Evolutionary conservation across 805 yeast genomes (phyloP).

Genomic region (Nakazawaea molendinolei): DNA sequence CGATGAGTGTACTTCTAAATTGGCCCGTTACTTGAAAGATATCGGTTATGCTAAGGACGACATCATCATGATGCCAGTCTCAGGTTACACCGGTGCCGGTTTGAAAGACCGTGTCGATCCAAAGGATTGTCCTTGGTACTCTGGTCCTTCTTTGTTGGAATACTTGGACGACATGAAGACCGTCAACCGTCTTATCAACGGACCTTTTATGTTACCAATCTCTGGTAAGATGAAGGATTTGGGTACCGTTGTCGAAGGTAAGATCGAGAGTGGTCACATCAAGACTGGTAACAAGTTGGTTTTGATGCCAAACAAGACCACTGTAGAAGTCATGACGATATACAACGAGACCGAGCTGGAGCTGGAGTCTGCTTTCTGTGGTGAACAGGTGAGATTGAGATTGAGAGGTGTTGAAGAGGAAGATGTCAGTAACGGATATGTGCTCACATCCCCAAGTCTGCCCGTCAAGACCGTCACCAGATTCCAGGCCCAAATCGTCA

Average conservation of each 20-base stretch:
- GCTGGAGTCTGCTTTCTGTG: slow-evolving; percentile 83
- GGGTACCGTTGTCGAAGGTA: slow-evolving; percentile 98
- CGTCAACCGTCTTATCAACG: slow-evolving; percentile 80
- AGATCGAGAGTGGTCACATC: slow-evolving; percentile 92
- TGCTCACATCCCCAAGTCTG: slow-evolving; percentile 73
- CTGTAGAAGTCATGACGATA: slow-evolving; percentile 80
- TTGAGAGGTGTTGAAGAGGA: slow-evolving; percentile 96
- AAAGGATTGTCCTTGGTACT: slow-evolving; percentile 84
- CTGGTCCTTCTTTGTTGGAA: slow-evolving; percentile 88
- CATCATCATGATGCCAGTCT: slow-evolving; percentile 91
- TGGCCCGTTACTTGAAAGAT: slow-evolving; percentile 72
- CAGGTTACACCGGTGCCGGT: slow-evolving; percentile 97
- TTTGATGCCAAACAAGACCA: slow-evolving; percentile 86
- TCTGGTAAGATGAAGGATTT: slow-evolving; percentile 92
- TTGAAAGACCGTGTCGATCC: slow-evolving; percentile 76
- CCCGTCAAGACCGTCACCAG: slow-evolving; percentile 89
- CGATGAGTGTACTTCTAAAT: slow-evolving; percentile 86
- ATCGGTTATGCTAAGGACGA: slow-evolving; percentile 89
- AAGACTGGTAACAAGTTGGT: slow-evolving; percentile 70
- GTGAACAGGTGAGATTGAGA: slow-evolving; percentile 94
- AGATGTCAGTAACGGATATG: slow-evolving; percentile 88
- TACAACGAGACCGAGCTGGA: slow-evolving; percentile 95
- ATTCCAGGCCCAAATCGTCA: slow-evolving; percentile 94
- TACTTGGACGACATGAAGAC: slow-evolving; percentile 78
- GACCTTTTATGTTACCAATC: slow-evolving; percentile 96